These are phyloP conservation scores for Canavalia ensiformis DNA, from an alignment of 306 rosid species.

Conservation along the genomic window DNA sequence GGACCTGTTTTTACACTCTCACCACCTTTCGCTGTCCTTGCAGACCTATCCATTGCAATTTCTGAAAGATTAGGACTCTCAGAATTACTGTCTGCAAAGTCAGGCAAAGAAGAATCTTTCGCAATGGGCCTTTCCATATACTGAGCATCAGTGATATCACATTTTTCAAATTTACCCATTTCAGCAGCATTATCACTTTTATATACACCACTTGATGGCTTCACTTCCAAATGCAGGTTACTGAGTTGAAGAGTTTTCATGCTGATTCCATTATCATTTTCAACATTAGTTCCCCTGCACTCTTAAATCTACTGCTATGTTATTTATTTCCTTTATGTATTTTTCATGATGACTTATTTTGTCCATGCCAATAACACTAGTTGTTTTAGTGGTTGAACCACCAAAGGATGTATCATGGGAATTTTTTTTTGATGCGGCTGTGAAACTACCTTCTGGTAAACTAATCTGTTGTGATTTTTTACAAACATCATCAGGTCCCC, in stretches of 20 bases:
- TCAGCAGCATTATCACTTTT: constrained; percentile 42
- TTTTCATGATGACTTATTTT: constrained; percentile 21
- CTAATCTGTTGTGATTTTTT: constrained; percentile 38
- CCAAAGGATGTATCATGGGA: constrained; percentile 32
- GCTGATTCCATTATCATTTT: constrained; percentile 18
- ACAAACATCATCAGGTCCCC: constrained; percentile 32
- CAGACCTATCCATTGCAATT: constrained; percentile 24
- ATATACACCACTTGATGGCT: constrained; percentile 32
- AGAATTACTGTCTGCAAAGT: background rate
- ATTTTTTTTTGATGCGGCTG: constrained; percentile 34
- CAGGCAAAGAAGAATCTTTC: constrained; percentile 32
- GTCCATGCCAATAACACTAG: constrained; percentile 24
- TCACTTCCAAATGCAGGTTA: constrained; percentile 37
- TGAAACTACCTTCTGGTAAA: constrained; percentile 36
- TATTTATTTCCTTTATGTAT: constrained; percentile 26
- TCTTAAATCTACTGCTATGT: constrained; percentile 38
- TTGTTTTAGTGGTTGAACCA: constrained; percentile 43
- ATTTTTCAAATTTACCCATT: constrained; percentile 35
- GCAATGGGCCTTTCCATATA: constrained; percentile 42
- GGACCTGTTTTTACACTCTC: constrained; percentile 30
- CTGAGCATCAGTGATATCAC: constrained; percentile 46
- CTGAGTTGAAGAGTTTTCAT: constrained; percentile 34
- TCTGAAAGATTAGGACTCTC: background rate
- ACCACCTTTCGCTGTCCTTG: constrained; percentile 28
- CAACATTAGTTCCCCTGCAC: constrained; percentile 40